Evolutionary conservation across 106 monocot genomes (phyloP).

Genomic region (Agapanthus africanus): DNA sequence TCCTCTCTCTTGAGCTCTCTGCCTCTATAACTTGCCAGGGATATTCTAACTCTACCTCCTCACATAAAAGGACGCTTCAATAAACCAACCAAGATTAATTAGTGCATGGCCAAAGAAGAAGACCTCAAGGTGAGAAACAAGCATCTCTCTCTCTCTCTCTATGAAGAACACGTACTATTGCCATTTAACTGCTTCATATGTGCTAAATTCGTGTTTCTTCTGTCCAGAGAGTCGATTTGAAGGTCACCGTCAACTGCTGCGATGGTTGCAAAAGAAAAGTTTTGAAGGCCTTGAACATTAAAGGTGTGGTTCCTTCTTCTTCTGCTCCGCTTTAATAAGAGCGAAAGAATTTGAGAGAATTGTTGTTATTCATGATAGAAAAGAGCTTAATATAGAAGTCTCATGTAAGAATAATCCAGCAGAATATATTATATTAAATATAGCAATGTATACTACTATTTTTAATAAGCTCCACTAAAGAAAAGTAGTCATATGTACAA

Average conservation of each 20-base stretch:
- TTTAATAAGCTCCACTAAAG: too few relatives aligned
- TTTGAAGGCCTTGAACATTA: conserved; percentile 58
- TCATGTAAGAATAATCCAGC: too few relatives aligned
- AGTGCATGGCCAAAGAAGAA: conserved; percentile 46
- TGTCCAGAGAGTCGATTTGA: conserved; percentile 3
- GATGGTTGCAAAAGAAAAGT: conserved; percentile 86
- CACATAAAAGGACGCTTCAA: too few relatives aligned
- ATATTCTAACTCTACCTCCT: too few relatives aligned
- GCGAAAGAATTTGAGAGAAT: too few relatives aligned
- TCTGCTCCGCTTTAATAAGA: too few relatives aligned
- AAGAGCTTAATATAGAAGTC: too few relatives aligned
- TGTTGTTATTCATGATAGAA: too few relatives aligned
- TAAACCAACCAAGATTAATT: neutral
- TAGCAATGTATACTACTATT: too few relatives aligned
- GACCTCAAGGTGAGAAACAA: conserved; percentile 24
- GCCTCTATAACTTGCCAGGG: neutral
- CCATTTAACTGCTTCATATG: neutral
- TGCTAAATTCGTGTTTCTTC: neutral
- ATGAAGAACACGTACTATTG: neutral
- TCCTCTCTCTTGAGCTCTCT: neutral
- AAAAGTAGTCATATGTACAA: too few relatives aligned
- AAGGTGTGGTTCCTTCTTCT: too few relatives aligned
- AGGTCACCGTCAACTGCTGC: conserved; percentile 74
- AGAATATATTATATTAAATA: too few relatives aligned
- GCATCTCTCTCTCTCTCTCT: neutral